Evolutionary conservation across 768 basidiomycete genomes (phyloP).

Genomic region (Tylopilus subfusipes): DNA sequence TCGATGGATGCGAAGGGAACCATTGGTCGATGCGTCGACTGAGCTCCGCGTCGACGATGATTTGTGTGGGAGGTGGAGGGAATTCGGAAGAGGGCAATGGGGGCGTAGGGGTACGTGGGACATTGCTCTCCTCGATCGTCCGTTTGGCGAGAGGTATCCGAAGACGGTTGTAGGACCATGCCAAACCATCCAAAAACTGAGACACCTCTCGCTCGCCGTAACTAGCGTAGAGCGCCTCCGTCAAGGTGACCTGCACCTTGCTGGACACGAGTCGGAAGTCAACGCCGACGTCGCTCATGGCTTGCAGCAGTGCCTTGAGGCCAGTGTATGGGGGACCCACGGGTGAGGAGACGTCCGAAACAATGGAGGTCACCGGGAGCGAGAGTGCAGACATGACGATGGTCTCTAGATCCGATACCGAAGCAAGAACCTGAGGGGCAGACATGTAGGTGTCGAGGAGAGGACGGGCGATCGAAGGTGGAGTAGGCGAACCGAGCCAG

Average conservation of each 20-base stretch:
- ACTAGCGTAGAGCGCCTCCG: constrained; percentile 25
- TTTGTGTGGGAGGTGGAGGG: constrained; percentile 4
- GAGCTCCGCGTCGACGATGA: constrained; percentile 26
- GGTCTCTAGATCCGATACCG: constrained; percentile 41
- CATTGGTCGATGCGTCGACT: constrained; percentile 34
- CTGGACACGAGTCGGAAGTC: constrained; percentile 26
- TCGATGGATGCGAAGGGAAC: constrained; percentile 26
- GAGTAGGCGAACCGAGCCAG: constrained; percentile 32
- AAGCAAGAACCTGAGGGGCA: constrained; percentile 34
- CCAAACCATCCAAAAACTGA: constrained; percentile 21
- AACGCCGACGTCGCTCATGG: constrained; percentile 35
- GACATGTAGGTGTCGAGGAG: constrained; percentile 46
- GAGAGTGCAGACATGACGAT: constrained; percentile 41
- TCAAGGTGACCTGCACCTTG: constrained; percentile 18
- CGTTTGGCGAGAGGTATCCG: constrained; percentile 20
- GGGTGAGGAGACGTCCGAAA: constrained; percentile 9
- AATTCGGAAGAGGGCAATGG: constrained; percentile 12
- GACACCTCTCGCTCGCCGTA: constrained; percentile 19
- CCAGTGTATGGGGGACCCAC: constrained; percentile 35
- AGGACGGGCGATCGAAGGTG: constrained; percentile 34
- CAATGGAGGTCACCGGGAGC: constrained; percentile 18
- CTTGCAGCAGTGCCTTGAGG: constrained; percentile 41
- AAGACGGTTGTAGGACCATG: constrained; percentile 18
- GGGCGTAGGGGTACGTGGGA: constrained; percentile 9
- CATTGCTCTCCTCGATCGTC: constrained; percentile 1